A percentile compares a stretch with the other conserved stretches of the same genome.
Evolutionary conservation across 2,329 filamentous ascomycete species (phyloP).

Genomic region (Apiospora saccharicola): DNA sequence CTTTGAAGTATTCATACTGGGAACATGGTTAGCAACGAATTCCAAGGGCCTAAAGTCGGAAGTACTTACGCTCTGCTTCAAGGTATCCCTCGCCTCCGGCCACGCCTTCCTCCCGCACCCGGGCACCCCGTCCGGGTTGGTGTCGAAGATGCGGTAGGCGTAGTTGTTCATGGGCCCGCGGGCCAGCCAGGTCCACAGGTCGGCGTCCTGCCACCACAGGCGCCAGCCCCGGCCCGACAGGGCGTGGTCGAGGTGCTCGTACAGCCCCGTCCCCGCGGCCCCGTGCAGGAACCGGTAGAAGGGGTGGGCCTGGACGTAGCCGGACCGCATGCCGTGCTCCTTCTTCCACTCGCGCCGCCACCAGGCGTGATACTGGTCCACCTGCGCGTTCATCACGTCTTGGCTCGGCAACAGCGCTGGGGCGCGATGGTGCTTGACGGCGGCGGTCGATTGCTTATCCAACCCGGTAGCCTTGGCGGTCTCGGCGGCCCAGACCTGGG

Average conservation of each 20-base stretch:
- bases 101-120: slow-evolving; percentile 38
- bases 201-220: slow-evolving; percentile 36
- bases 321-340: slow-evolving; percentile 34
- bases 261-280: slow-evolving; percentile 38
- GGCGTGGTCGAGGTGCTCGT: slow-evolving; percentile 36
- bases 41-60: too few species aligned
- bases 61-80: slow-evolving; percentile 33
- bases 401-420: slow-evolving; percentile 33
- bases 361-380: slow-evolving; percentile 38
- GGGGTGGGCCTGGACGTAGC: slow-evolving; percentile 33
- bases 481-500: slow-evolving; percentile 38
- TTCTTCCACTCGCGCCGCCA: slow-evolving; percentile 36
- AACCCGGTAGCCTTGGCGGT: slow-evolving; percentile 5
- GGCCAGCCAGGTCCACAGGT: slow-evolving; percentile 35
- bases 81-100: slow-evolving; percentile 33
- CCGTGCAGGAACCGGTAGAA: slow-evolving; percentile 39
- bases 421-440: background rate
- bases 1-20: background rate
- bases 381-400: slow-evolving; percentile 37
- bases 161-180: slow-evolving; percentile 39
- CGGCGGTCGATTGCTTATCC: too few species aligned
- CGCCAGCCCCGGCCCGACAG: slow-evolving; percentile 34
- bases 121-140: slow-evolving; percentile 36
- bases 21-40: too few species aligned
- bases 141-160: slow-evolving; percentile 39